Conservation (phyloP, 2,329 filamentous ascomycete genomes). For the Calonectria multiphialidica region DNA sequence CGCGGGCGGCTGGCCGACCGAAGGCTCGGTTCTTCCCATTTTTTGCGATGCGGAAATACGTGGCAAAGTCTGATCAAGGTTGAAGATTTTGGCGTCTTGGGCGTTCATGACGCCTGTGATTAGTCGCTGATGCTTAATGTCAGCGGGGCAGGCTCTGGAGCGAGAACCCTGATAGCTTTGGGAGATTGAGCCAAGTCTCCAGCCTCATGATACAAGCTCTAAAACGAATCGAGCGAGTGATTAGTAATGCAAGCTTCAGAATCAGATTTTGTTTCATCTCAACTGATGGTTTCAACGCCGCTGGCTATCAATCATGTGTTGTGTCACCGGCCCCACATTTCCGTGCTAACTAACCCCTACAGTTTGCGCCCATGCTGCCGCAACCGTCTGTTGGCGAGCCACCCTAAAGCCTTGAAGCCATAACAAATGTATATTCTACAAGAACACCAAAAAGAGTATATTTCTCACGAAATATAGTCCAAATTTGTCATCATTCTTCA, state of each 20-base stretch:
- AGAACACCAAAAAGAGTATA: too few species aligned
- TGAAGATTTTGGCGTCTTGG: neutral
- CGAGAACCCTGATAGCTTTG: conserved; percentile 6
- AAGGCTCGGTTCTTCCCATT: conserved; percentile 44
- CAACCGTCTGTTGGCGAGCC: too few species aligned
- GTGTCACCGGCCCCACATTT: too few species aligned
- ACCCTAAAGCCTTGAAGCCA: too few species aligned
- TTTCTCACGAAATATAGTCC: too few species aligned
- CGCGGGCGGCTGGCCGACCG: conserved; percentile 36
- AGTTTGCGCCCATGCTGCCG: too few species aligned
- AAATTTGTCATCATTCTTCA: too few species aligned
- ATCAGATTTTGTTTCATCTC: too few species aligned
- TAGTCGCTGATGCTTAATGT: neutral
- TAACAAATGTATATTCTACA: too few species aligned
- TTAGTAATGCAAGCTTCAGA: neutral
- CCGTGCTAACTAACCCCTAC: too few species aligned
- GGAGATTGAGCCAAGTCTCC: neutral
- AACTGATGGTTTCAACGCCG: too few species aligned
- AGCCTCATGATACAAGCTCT: neutral
- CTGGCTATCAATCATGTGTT: too few species aligned
- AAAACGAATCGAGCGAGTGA: neutral
- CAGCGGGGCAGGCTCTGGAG: neutral
- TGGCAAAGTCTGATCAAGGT: neutral
- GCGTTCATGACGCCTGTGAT: neutral
- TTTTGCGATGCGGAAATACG: neutral